Evolutionary conservation across 805 yeast genomes (phyloP), one percentile per base, ranked within the genome.

Genomic region (Nakazawaea siamensis): DNA sequence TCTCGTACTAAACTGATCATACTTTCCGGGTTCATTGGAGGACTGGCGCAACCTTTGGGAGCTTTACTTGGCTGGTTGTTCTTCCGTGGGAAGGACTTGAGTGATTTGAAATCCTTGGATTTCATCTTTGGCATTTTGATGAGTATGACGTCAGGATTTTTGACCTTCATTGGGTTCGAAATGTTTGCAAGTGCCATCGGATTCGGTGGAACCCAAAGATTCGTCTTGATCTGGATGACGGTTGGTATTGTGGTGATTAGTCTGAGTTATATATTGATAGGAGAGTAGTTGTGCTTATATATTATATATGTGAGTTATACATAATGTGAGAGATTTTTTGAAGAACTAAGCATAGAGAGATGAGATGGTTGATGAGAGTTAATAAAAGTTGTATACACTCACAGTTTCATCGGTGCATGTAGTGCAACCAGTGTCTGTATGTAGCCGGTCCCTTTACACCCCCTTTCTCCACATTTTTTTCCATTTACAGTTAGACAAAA

Each of bases 31-130:
- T 36, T 78, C 0, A 58, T 90, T 13, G 97, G 96, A 4, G 88
- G 90, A 0, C 64, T 76, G 2, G 76, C 95, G 2, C 97, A 88
- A 51, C 96, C 97, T 0, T 43, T 85, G 13, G 98, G 98, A 15
- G 97, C 96, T 0, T 46, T 80, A 0, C 41, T 80, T 2, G 97
- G 94, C 0, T 68, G 66, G 45, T 43, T 70, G 5, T 62, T 80
- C 21, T 58, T 71, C 35, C 58, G 53, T 30, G 55, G 60, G 8
- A 60, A 60, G 18, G 57, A 57, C 34, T 49, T 55, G 25, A 48
- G 55, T 0, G 56, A 63, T 18, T 58, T 62, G 12, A 48, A 53
- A 9, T 47, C 52, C 23, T 54, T 65, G 23, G 50, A 66, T 43
- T 50, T 59, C 27, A 51, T 73, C 2, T 76, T 80, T 54, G 94